Evolutionary conservation across 2,329 filamentous ascomycete species (phyloP), one percentile per base, ranked within the genome.

Genomic region (Alternaria ventricosa): DNA sequence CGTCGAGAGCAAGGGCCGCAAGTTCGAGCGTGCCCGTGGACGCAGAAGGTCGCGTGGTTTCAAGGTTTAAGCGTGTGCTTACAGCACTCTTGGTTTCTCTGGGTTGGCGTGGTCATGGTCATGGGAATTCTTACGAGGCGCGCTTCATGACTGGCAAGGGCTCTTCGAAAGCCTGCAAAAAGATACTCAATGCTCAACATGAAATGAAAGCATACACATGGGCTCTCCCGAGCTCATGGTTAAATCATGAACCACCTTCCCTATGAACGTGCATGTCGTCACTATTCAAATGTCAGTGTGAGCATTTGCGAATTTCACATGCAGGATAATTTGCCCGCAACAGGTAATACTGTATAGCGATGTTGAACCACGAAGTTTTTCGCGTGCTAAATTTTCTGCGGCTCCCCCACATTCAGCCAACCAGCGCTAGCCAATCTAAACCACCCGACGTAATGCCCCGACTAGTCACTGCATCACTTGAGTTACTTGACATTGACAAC

Each of bases 21-120:
- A 99, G 89, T 99, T 99, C 88, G 96, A 99, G 91, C 89, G 90
- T 81, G 96, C 94, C 81, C 94, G 96, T 96, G 96, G 96, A 86
- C 94, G 96, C 87, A 96, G 96, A 91, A 89, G 94, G 84, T 98
- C 94, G 80, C 90, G 92, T 82, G 96, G 96, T 89, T 99, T 99
- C 94, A 99, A 99, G 94, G 96, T 99, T 83, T 99, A 97, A 93
- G 69, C 70, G 67, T 68, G 64, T 72, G 67, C 71, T 69, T 59
- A 62, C 69, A 66, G 66, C 69, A 69, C 71, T 71, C 70, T 41
- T 66, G 70, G 71, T 77, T 79, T 78, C 70, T 78, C 75, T 75
- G 75, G 76, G 73, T 77, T 74, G 77, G 74, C 76, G 73, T 77
- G 76, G 74, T 74, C 75, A 74, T 73, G 73, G 72, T 75, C 72